A percentile compares a stretch with the other conserved stretches of the same genome.
These are phyloP conservation scores for Marasmius sp. DNA, from an alignment of 1,284 basidiomycete species.

Conservation along the genomic window DNA sequence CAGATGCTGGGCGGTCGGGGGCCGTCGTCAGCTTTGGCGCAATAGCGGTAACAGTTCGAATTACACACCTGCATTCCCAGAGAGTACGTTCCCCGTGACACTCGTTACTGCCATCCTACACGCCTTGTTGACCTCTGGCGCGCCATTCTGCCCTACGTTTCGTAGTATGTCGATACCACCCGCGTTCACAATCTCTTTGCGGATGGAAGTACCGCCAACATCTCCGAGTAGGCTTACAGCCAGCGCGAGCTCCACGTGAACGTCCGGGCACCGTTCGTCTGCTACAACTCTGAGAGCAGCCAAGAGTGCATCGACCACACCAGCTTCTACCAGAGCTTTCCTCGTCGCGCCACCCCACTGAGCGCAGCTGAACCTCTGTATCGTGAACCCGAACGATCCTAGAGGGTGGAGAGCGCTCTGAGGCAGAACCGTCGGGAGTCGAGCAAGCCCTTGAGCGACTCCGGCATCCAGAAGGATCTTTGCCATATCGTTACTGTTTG, in stretches of 20 bases:
- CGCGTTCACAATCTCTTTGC: slow-evolving; percentile 27
- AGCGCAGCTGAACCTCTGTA: slow-evolving; percentile 24
- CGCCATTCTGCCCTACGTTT: slow-evolving; percentile 13
- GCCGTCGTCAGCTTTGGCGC: background rate
- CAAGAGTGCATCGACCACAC: slow-evolving; percentile 23
- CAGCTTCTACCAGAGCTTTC: slow-evolving; percentile 21
- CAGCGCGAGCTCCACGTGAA: too few species aligned
- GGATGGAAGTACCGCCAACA: too few species aligned
- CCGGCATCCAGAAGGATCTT: slow-evolving; percentile 23
- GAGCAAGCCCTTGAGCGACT: slow-evolving; percentile 23
- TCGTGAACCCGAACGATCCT: slow-evolving; percentile 23
- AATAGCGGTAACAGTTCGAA: background rate
- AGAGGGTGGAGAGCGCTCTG: slow-evolving; percentile 17
- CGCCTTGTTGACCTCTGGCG: slow-evolving; percentile 23
- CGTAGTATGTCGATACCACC: slow-evolving; percentile 26
- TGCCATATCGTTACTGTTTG: slow-evolving; percentile 25
- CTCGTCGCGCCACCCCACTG: slow-evolving; percentile 25
- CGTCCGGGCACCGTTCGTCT: too few species aligned
- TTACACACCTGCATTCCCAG: slow-evolving; percentile 24
- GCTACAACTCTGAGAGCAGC: slow-evolving; percentile 16
- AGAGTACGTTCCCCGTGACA: slow-evolving; percentile 26
- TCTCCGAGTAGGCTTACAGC: too few species aligned
- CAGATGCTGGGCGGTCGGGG: slow-evolving; percentile 14
- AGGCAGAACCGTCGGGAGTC: slow-evolving; percentile 23
- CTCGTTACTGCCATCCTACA: slow-evolving; percentile 25